Evolutionary conservation across 164 flowering plant species (phyloP).

Genomic region (Tetrastigma voinierianum): DNA sequence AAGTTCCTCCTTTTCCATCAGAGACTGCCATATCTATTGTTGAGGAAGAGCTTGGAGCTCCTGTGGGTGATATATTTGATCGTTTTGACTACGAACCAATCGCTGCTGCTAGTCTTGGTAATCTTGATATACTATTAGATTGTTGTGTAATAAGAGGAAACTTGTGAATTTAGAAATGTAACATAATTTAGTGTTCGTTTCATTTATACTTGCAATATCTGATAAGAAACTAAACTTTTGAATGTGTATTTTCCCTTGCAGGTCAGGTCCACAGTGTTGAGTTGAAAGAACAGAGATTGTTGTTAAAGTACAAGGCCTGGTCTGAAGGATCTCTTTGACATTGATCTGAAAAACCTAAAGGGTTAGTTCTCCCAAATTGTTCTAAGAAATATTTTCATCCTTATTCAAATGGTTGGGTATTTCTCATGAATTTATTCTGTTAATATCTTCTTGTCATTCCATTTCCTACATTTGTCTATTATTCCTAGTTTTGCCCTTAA

Average conservation of each 20-base stretch:
- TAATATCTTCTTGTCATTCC: not conserved
- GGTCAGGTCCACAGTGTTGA: constrained; percentile 98
- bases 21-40: constrained; percentile 76
- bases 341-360: constrained; percentile 94
- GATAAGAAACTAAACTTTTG: too few species aligned
- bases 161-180: not conserved
- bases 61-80: constrained; percentile 61
- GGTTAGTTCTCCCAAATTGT: constrained; percentile 39
- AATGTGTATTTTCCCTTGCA: constrained; percentile 25
- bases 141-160: not conserved
- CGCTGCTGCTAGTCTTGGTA: constrained; percentile 99
- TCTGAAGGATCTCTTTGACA: constrained; percentile 91
- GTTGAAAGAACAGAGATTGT: constrained; percentile 87
- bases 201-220: not conserved
- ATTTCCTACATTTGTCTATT: not conserved
- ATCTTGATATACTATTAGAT: constrained; percentile 6
- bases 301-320: constrained; percentile 98
- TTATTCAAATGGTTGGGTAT: too few species aligned
- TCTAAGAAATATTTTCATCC: constrained; percentile 12
- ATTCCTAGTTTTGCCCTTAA: not conserved
- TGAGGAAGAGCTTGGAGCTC: constrained; percentile 91
- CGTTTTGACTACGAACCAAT: constrained; percentile 89
- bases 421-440: not conserved
- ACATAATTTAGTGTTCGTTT: not conserved
- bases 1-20: constrained; percentile 99